Evolutionary conservation across 148 eudicot genomes (phyloP).

Genomic region (Camellia sinensis): DNA sequence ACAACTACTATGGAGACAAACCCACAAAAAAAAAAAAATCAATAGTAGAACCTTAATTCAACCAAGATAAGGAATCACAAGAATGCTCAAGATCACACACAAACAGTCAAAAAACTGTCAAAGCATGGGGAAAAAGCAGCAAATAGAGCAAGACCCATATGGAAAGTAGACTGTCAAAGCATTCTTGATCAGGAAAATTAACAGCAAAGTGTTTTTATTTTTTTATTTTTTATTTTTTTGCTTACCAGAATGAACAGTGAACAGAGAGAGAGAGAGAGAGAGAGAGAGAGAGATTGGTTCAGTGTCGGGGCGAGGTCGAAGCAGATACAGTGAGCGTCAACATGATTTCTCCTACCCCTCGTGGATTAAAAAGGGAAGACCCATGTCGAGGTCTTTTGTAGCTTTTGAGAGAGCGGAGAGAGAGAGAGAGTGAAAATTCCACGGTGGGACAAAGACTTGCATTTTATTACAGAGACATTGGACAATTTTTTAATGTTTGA

Average conservation of each 20-base stretch:
- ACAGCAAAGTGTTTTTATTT: not conserved
- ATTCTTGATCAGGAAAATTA: not conserved
- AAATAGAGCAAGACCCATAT: constrained; percentile 13
- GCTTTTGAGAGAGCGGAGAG: not conserved
- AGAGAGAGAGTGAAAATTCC: not conserved
- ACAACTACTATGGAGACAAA: no score
- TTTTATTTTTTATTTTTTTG: not conserved
- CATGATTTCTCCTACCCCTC: constrained; percentile 23
- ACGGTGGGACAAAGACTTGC: no score
- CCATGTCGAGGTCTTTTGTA: not conserved
- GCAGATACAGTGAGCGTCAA: constrained; percentile 29
- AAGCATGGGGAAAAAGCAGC: constrained; percentile 6
- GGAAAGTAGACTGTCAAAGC: constrained; percentile 9
- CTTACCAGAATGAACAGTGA: constrained; percentile 23
- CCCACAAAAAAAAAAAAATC: no score
- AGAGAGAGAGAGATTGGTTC: not conserved
- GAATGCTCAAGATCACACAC: no score
- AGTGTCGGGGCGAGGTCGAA: constrained; percentile 25
- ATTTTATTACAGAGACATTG: no score
- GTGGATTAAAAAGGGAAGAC: not conserved
- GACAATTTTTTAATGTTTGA: no score
- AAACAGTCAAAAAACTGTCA: no score
- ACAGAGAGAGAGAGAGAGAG: constrained; percentile 21
- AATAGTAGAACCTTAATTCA: not conserved
- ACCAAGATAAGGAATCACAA: not conserved